Conservation (phyloP, 2,329 filamentous ascomycete genomes). For the Xylaria sp. region DNA sequence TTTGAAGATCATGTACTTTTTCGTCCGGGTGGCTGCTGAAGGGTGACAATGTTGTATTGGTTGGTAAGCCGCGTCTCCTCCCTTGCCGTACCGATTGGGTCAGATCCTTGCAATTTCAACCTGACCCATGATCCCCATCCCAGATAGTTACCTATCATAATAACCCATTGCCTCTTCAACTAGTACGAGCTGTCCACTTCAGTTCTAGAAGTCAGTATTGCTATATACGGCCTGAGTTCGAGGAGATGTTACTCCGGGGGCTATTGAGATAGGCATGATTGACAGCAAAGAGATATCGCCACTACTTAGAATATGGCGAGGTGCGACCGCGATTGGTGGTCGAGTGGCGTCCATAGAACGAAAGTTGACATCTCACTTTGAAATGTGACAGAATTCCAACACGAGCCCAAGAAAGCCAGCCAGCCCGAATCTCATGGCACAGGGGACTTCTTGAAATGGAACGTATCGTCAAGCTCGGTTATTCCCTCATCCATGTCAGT, state of each 20-base stretch:
- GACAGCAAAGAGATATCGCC: slow-evolving; percentile 8
- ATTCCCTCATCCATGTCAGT: slow-evolving; percentile 51
- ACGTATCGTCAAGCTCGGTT: slow-evolving; percentile 62
- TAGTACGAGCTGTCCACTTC: background rate
- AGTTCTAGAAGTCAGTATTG: slow-evolving; percentile 17
- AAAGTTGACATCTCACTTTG: slow-evolving; percentile 31
- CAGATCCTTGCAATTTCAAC: slow-evolving; percentile 28
- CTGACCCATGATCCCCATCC: slow-evolving; percentile 24
- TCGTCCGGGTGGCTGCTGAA: slow-evolving; percentile 32
- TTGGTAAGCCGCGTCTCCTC: slow-evolving; percentile 24
- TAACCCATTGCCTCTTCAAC: background rate
- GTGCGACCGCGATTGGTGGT: slow-evolving; percentile 18
- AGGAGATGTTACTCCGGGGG: background rate
- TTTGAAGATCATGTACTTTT: slow-evolving; percentile 31
- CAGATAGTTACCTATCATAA: slow-evolving; percentile 13
- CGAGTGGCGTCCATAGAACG: background rate
- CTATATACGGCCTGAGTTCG: slow-evolving; percentile 8
- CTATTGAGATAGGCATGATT: slow-evolving; percentile 6
- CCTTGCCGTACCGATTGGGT: slow-evolving; percentile 31
- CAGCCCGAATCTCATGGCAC: slow-evolving; percentile 16
- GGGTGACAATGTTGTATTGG: slow-evolving; percentile 27
- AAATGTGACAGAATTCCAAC: slow-evolving; percentile 35
- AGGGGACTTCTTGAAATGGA: slow-evolving; percentile 55
- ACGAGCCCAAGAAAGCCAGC: slow-evolving; percentile 12
- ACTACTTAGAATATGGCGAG: slow-evolving; percentile 17